These are phyloP conservation scores for Colletotrichum truncatum DNA, from an alignment of 2,329 filamentous ascomycete genomes.

Conservation along the genomic window DNA sequence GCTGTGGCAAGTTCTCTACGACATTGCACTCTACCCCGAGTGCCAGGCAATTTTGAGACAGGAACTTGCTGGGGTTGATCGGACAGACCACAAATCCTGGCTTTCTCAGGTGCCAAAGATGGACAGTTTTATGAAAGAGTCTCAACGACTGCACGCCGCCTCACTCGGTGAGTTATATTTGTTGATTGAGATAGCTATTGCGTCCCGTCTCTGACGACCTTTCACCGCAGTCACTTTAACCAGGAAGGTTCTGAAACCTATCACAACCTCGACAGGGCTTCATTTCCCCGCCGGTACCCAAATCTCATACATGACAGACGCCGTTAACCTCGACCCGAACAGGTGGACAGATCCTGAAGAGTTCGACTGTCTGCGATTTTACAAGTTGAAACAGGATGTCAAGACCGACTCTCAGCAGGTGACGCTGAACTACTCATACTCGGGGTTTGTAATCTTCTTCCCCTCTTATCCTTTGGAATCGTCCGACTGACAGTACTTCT, in stretches of 20 bases:
- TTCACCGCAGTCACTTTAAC: constrained; percentile 1
- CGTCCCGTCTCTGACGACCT: not conserved
- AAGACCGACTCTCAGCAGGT: not conserved
- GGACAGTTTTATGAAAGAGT: constrained; percentile 20
- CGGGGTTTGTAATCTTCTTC: not conserved
- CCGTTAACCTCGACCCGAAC: constrained; percentile 3
- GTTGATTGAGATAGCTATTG: not conserved
- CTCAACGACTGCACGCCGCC: not conserved
- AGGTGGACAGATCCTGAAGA: not conserved
- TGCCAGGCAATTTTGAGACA: not conserved
- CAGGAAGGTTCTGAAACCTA: constrained; percentile 1
- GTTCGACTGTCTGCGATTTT: constrained; percentile 1
- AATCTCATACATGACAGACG: constrained; percentile 8
- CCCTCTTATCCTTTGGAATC: too few species aligned
- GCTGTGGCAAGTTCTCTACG: constrained; percentile 10
- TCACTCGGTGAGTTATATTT: not conserved
- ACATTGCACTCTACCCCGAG: constrained; percentile 10
- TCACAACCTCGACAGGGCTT: not conserved
- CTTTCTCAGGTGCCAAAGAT: constrained; percentile 1
- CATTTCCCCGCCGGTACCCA: not conserved
- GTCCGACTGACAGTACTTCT: not conserved
- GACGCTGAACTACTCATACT: constrained; percentile 8
- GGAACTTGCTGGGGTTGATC: not conserved
- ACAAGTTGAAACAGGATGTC: not conserved
- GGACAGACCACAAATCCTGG: not conserved